A percentile compares a stretch with the other conserved stretches of the same genome.
These are phyloP conservation scores for Plasmopara halstedii DNA, from an alignment of 352 stramenopile genomes.

Conservation along the genomic window DNA sequence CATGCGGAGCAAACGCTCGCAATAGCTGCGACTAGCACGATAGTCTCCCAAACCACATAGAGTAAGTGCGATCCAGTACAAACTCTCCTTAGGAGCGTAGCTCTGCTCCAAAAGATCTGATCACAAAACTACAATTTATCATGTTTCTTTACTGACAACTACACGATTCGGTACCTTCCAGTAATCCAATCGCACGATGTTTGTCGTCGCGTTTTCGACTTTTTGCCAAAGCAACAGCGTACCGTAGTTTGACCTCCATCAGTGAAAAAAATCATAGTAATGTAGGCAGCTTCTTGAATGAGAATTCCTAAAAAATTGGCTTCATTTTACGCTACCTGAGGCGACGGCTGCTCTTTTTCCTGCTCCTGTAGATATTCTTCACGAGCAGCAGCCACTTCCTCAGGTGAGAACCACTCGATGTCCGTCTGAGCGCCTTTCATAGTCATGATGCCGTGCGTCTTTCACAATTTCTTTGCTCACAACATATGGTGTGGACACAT, in stretches of 20 bases:
- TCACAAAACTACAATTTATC: not conserved
- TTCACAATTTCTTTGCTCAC: no score
- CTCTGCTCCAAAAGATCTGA: slow-evolving; percentile 53
- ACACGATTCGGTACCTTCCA: slow-evolving; percentile 44
- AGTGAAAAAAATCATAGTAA: slow-evolving; percentile 4
- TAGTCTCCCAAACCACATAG: slow-evolving; percentile 64
- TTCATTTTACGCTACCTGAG: slow-evolving; percentile 30
- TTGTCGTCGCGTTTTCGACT: slow-evolving; percentile 79
- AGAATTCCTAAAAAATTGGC: not conserved
- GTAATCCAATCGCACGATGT: slow-evolving; percentile 52
- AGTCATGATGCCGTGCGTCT: slow-evolving; percentile 18
- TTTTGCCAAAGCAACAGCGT: slow-evolving; percentile 65
- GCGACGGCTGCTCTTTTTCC: slow-evolving; percentile 61
- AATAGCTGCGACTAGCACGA: slow-evolving; percentile 55
- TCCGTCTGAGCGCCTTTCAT: slow-evolving; percentile 29
- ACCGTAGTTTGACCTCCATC: slow-evolving; percentile 58
- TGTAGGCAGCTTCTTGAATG: not conserved
- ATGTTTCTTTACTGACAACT: not conserved
- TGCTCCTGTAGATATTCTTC: slow-evolving; percentile 74
- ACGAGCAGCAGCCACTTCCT: slow-evolving; percentile 60
- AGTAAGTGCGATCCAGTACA: slow-evolving; percentile 76
- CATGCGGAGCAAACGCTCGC: slow-evolving; percentile 67
- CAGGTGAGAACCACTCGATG: slow-evolving; percentile 61
- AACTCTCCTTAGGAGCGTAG: slow-evolving; percentile 51
- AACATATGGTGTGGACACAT: no score